phyloP scores from a whole-genome alignment of 2,329 filamentous ascomycete genomes.

The Fusarium mundagurra region DNA sequence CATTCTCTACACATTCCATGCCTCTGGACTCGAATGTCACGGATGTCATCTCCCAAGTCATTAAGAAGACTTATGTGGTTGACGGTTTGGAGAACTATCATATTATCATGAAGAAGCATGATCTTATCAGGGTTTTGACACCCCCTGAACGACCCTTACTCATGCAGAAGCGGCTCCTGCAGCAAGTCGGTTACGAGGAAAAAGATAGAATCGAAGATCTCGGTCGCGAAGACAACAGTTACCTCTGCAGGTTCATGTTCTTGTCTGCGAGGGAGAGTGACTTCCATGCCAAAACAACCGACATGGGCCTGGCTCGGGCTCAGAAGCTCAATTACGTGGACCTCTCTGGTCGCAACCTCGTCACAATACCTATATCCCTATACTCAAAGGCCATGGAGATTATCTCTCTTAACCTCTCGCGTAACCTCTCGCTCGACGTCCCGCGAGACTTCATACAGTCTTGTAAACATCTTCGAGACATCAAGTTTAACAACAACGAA shows the following conservation, averaged over 20 bases:
- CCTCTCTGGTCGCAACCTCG: constrained; percentile 85
- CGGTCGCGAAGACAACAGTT: constrained; percentile 96
- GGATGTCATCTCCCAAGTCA: constrained; percentile 88
- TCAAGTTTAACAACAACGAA: constrained; percentile 96
- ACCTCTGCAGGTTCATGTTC: constrained; percentile 95
- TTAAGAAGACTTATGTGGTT: constrained; percentile 92
- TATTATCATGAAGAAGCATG: constrained; percentile 93
- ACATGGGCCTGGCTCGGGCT: constrained; percentile 82
- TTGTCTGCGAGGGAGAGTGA: constrained; percentile 88
- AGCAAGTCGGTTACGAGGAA: constrained; percentile 91
- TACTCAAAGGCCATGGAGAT: constrained; percentile 94
- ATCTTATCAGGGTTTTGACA: constrained; percentile 83
- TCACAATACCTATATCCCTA: constrained; percentile 93
- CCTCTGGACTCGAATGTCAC: constrained; percentile 83
- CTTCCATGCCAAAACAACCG: constrained; percentile 73
- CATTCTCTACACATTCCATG: constrained; percentile 91
- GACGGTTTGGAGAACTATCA: constrained; percentile 94
- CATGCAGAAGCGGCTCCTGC: constrained; percentile 89
- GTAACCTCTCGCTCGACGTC: constrained; percentile 90
- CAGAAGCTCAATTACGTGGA: constrained; percentile 96
- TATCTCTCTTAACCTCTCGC: constrained; percentile 91
- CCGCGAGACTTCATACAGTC: constrained; percentile 96
- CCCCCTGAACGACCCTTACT: constrained; percentile 83
- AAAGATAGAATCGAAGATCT: constrained; percentile 91
- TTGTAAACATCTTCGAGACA: constrained; percentile 89